These are phyloP conservation scores for Silene noctiflora DNA, from an alignment of 179 eudicot genomes.

Conservation along the genomic window DNA sequence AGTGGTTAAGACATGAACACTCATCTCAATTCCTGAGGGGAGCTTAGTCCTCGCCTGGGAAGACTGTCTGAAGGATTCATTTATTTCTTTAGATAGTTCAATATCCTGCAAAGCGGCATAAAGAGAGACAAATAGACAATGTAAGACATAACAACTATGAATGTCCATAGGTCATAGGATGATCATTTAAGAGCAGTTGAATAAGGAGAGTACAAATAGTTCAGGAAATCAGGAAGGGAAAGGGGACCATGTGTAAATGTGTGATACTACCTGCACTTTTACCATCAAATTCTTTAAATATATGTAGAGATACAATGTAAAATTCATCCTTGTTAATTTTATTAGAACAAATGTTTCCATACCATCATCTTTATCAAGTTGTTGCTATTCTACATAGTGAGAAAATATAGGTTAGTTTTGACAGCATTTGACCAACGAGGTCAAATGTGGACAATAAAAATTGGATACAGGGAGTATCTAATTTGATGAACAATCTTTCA, in stretches of 20 bases:
- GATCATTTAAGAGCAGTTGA: neutral
- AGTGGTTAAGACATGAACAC: slow-evolving; percentile 94
- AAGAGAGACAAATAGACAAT: neutral
- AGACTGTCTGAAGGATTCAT: slow-evolving; percentile 94
- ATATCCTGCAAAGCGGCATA: slow-evolving; percentile 59
- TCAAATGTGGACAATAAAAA: neutral
- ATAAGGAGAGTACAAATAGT: neutral
- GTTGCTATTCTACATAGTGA: neutral
- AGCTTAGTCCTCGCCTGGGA: slow-evolving; percentile 96
- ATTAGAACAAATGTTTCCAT: neutral
- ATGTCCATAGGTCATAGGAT: neutral
- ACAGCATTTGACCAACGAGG: neutral
- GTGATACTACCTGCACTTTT: neutral
- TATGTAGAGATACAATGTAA: too few species aligned
- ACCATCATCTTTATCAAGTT: neutral
- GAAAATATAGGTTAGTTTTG: neutral
- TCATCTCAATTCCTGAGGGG: slow-evolving; percentile 97
- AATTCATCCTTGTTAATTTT: too few species aligned
- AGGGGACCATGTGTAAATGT: neutral
- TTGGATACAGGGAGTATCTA: neutral
- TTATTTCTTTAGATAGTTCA: slow-evolving; percentile 91
- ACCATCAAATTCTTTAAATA: neutral
- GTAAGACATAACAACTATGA: neutral
- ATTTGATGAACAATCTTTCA: neutral
- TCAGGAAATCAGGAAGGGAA: neutral